Conservation (phyloP, 805 yeast species). For the Vanderwaltozyma verrucispora region DNA sequence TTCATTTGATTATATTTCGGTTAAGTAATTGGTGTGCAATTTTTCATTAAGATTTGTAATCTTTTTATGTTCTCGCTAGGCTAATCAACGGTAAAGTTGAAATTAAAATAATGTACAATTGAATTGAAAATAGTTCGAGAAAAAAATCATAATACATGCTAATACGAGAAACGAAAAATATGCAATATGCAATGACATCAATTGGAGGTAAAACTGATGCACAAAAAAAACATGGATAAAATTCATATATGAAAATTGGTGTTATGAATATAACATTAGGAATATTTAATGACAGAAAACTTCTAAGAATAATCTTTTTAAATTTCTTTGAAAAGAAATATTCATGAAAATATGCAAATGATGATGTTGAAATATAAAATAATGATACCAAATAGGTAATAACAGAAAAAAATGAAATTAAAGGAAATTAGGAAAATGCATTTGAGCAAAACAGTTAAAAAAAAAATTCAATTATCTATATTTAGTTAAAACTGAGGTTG, state of each 20-base stretch:
- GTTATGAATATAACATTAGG: background rate
- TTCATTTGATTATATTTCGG: no score
- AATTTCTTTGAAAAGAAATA: background rate
- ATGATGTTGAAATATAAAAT: background rate
- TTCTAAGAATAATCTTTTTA: background rate
- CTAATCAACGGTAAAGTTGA: background rate
- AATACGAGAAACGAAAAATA: background rate
- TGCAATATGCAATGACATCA: constrained; percentile 1
- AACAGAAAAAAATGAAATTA: background rate
- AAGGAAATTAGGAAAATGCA: background rate
- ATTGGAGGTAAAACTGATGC: background rate
- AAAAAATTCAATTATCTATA: background rate
- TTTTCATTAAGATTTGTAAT: no score
- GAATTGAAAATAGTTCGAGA: background rate
- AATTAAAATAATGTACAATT: background rate
- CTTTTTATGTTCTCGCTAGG: no score
- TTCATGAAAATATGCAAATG: background rate
- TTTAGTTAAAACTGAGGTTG: constrained; percentile 4
- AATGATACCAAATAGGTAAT: background rate
- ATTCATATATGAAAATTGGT: background rate
- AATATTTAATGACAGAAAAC: background rate
- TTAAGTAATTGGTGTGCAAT: no score
- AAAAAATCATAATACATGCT: background rate
- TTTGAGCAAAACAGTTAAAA: no score
- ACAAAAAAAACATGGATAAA: background rate